These are phyloP conservation scores for Sabuloglossum arenarium DNA, from an alignment of 495 filamentous ascomycete genomes.

Conservation along the genomic window DNA sequence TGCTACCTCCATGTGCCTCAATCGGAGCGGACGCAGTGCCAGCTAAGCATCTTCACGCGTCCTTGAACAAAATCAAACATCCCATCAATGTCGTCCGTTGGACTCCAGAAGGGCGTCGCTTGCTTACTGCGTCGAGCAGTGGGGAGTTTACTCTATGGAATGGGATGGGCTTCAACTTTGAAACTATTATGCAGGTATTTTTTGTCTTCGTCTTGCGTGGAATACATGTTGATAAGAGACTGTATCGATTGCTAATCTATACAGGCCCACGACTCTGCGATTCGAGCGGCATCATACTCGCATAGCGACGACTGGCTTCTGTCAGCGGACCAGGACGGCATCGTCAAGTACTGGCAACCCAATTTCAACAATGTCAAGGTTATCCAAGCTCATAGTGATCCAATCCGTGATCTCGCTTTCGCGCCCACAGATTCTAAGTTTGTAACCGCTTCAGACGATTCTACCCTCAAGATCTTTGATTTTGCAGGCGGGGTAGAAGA, in stretches of 20 bases:
- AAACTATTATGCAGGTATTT: conserved; percentile 82
- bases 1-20: conserved; percentile 66
- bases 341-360: conserved; percentile 96
- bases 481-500: conserved; percentile 75
- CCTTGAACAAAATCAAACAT: conserved; percentile 92
- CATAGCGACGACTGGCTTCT: conserved; percentile 93
- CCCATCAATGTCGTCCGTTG: conserved; percentile 94
- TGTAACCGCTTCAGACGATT: conserved; percentile 86
- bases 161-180: conserved; percentile 95
- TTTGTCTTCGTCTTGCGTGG: not conserved
- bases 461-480: conserved; percentile 84
- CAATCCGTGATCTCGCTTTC: conserved; percentile 82
- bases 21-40: conserved; percentile 69
- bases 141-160: conserved; percentile 99
- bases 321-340: conserved; percentile 83
- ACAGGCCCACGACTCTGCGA: conserved; percentile 77
- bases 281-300: conserved; percentile 71
- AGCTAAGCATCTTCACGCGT: conserved; percentile 78
- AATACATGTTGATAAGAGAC: not conserved
- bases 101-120: conserved; percentile 84
- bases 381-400: conserved; percentile 74
- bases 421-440: conserved; percentile 88
- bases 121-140: conserved; percentile 84
- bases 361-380: conserved; percentile 98
- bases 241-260: not conserved